These are phyloP conservation scores for Fomitopsis pinicola DNA, from an alignment of 1,284 basidiomycete species.

Conservation along the genomic window DNA sequence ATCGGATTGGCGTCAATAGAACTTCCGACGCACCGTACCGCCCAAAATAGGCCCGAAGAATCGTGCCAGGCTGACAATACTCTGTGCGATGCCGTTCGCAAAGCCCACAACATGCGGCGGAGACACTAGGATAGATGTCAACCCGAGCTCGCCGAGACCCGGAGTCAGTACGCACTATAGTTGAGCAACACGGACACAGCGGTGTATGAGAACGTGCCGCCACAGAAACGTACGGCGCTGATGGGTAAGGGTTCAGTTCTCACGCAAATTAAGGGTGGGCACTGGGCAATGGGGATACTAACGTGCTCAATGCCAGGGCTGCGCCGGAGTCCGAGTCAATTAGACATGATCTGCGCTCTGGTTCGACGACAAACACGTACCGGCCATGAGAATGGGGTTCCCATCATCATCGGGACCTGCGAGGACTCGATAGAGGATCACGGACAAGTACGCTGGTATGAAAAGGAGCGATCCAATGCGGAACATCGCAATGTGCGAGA, in stretches of 20 bases:
- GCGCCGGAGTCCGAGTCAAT: conserved; percentile 1
- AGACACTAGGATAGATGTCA: conserved; percentile 50
- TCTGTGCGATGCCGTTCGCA: conserved; percentile 80
- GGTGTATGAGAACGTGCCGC: conserved; percentile 74
- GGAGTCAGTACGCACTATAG: conserved; percentile 54
- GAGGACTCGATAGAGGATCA: conserved; percentile 64
- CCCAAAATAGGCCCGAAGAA: conserved; percentile 77
- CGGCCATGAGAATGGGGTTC: conserved; percentile 67
- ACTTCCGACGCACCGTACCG: conserved; percentile 56
- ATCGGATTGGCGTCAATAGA: neutral
- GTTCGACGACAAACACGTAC: conserved; percentile 35
- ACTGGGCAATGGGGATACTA: conserved; percentile 25
- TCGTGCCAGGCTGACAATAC: conserved; percentile 77
- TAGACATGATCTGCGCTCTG: conserved; percentile 1
- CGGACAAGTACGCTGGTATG: conserved; percentile 74
- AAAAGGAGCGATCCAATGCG: conserved; percentile 73
- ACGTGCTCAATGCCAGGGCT: conserved; percentile 75
- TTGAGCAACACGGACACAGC: conserved; percentile 76
- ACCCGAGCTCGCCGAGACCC: neutral
- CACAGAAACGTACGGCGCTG: conserved; percentile 73
- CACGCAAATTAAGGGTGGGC: neutral
- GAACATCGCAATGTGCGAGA: conserved; percentile 84
- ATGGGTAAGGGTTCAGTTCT: neutral
- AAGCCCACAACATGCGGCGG: conserved; percentile 72
- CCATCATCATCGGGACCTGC: conserved; percentile 57